These are phyloP conservation scores for Fusarium kyushuense DNA, from an alignment of 2,329 filamentous ascomycete genomes.

Conservation along the genomic window DNA sequence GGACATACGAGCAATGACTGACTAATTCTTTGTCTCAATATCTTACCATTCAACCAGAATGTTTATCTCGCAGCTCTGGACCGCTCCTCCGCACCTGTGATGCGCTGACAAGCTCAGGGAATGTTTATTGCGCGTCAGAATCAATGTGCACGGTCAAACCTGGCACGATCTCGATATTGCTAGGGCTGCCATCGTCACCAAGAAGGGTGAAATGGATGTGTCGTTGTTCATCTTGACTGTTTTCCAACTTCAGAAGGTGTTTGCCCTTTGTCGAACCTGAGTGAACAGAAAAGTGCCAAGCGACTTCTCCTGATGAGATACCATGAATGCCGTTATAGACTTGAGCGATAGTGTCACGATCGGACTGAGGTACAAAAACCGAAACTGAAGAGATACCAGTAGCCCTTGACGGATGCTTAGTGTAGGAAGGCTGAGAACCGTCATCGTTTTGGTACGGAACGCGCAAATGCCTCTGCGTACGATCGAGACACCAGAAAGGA, in stretches of 20 bases:
- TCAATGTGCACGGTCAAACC: conserved; percentile 16
- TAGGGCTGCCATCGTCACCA: not conserved
- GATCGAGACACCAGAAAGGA: conserved; percentile 34
- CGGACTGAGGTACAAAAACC: not conserved
- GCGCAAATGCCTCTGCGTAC: conserved; percentile 9
- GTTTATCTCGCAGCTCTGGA: no score
- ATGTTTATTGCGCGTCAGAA: no score
- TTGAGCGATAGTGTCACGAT: not conserved
- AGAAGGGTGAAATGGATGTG: conserved; percentile 9
- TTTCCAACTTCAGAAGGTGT: not conserved
- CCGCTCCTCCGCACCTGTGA: no score
- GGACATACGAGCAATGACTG: not conserved
- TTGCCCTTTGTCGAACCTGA: conserved; percentile 12
- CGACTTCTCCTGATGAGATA: rapidly evolving
- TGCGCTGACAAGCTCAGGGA: no score
- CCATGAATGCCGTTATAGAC: conserved; percentile 31
- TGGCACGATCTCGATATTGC: conserved; percentile 15
- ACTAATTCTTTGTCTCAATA: not conserved
- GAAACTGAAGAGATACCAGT: conserved; percentile 6
- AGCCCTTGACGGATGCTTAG: conserved; percentile 15
- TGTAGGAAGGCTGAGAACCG: not conserved
- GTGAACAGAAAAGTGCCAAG: conserved; percentile 27
- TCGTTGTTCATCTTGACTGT: not conserved
- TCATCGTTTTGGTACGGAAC: conserved; percentile 14
- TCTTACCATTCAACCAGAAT: not conserved